Evolutionary conservation across 2,329 filamentous ascomycete genomes (phyloP).

Genomic region (Meredithiella fracta): DNA sequence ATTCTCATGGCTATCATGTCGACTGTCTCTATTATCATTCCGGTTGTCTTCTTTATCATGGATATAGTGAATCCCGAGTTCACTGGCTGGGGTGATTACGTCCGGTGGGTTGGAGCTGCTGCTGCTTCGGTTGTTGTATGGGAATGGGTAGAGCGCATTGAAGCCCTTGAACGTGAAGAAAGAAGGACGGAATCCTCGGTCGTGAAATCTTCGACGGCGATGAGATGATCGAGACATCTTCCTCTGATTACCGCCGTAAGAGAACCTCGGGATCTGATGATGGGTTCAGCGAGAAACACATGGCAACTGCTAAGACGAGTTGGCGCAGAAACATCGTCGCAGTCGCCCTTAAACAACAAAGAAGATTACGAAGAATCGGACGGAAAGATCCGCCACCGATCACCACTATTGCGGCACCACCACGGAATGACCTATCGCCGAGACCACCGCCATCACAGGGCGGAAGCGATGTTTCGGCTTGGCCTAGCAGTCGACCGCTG

Average conservation of each 20-base stretch:
- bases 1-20: slow-evolving; percentile 64
- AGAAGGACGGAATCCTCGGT: slow-evolving; percentile 82
- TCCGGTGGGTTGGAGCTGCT: slow-evolving; percentile 88
- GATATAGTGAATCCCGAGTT: slow-evolving; percentile 76
- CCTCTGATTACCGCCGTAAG: slow-evolving; percentile 25
- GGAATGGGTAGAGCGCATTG: slow-evolving; percentile 95
- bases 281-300: slow-evolving; percentile 11
- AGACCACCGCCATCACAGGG: not conserved
- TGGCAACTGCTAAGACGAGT: not conserved
- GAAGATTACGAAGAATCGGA: not conserved
- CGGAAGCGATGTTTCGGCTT: slow-evolving; percentile 22
- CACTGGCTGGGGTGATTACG: slow-evolving; percentile 87
- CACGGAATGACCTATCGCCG: slow-evolving; percentile 28
- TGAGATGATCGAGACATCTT: slow-evolving; percentile 61
- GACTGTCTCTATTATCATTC: slow-evolving; percentile 66
- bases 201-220: slow-evolving; percentile 87
- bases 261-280: slow-evolving; percentile 7
- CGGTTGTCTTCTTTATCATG: slow-evolving; percentile 82
- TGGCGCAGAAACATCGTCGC: slow-evolving; percentile 1
- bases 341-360: slow-evolving; percentile 4
- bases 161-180: slow-evolving; percentile 84
- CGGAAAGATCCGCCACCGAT: slow-evolving; percentile 15
- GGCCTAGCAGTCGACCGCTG: slow-evolving; percentile 36
- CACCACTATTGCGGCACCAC: slow-evolving; percentile 18
- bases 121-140: slow-evolving; percentile 93